Base-by-base conservation (phyloP, 1,284 basidiomycete genomes). In the Heliocybe sulcata region DNA sequence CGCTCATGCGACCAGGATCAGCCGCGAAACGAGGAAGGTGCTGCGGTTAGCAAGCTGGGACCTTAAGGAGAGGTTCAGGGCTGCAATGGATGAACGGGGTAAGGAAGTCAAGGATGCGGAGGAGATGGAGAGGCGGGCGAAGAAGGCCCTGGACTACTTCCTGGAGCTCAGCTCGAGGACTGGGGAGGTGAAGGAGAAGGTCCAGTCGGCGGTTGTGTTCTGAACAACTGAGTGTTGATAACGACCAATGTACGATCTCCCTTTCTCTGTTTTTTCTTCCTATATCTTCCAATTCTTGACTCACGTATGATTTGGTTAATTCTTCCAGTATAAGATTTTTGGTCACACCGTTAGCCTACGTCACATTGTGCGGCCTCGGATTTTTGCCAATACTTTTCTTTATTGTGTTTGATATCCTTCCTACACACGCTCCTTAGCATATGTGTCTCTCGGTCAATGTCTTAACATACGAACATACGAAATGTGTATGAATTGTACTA, bases 31-130 rank as follows among this genome's bases (percentile, higher is more conserved):
- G 19, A 82, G 96, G 65, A 98, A 98, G 73, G 96, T 99, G 51
- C 74, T 99, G 63, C 78, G 95, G 51, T 71, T 96, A 16, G 94
- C 91, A n/a, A 86, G 87, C 19, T 98, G 92, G 90, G 95, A 98
- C 69, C 70, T 97, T 57, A 81, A 82, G 60, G 91, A 94, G 69
- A 81, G 88, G 48, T 98, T 96, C 79, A 79, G 84, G 52, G 75
- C 72, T 1, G 90, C 92, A 8, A 82, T 95, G 73, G 92, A 94
- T 61, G 86, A 87, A 65, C 77, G 81, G 55, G 81, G 75, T 51
- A 82, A 80, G 67, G 90, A 94, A 64, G 89, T 94, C n/a, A 79
- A 79, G 64, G 76, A 76, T 53, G 87, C 85, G 52, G 94, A 97
- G 72, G 85, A 85, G 61, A 75, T 77, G 53, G 87, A 89, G 71